Evolutionary conservation across 228 moss, liverwort and hornwort species (phyloP), one percentile per base, ranked within the genome.

Genomic region (Sphagnum magellanicum): DNA sequence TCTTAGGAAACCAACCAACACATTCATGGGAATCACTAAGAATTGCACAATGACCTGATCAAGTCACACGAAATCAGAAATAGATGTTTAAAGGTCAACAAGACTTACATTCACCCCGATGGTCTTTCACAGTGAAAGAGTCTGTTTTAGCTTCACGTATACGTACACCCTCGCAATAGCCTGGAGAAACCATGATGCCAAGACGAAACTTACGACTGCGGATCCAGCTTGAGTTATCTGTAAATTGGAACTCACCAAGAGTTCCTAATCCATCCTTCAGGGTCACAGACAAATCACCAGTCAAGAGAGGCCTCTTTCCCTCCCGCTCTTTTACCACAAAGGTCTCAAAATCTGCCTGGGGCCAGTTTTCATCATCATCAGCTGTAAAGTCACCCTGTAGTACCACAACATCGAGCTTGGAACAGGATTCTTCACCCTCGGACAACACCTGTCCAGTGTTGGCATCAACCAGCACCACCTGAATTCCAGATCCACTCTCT

Each of bases 141-240:
- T 84, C 84, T 5, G 84, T 84, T 69, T 84, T 84, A 0, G 84
- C 81, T 71, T 84, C 84, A 10, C 84, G 84, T 46, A 84, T 78
- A 16, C 84, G 46, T 60, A 81, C 32, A 47, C 81, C 81, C 68
- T 84, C 81, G 47, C 81, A 84, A 11, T 65, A 74, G 10, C 73
- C 80, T 50, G 73, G 70, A 32, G 72, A 63, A 32, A 73, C 69
- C 46, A 73, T 77, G 16, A 77, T 73, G 50, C 73, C 77, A 5
- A 77, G 59, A 11, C 77, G 73, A 55, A 77, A 77, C 64, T 77
- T 77, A 16, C 77, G 77, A 47, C 77, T 77, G 4, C 77, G 67
- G 7, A 77, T 77, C 77, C 77, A 77, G 16, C 77, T 77, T 11
- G 77, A 77, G 50, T 77, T 77, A 58, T 77, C 77, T 50, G 77